Conservation (phyloP, 768 basidiomycete genomes). For the Mrakia gelida region DNA sequence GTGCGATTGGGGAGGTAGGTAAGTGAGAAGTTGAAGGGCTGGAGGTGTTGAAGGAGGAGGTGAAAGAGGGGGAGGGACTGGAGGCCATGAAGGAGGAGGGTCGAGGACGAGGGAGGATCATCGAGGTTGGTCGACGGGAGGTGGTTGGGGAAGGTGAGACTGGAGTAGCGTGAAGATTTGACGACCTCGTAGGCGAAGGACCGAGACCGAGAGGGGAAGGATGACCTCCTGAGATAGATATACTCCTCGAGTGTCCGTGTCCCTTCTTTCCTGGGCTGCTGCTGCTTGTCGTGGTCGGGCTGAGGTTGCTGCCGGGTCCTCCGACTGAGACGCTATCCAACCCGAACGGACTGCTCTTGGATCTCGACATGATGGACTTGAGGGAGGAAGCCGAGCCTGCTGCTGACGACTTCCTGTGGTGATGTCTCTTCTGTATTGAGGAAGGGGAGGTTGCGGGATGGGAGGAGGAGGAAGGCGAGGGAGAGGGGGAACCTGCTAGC, state of each 20-base stretch:
- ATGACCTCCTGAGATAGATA: constrained; percentile 11
- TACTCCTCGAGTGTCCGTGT: constrained; percentile 17
- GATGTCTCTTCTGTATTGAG: constrained; percentile 5
- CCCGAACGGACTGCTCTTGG: constrained; percentile 21
- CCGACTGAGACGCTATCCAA: background rate
- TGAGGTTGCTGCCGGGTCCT: background rate
- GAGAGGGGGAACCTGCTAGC: background rate
- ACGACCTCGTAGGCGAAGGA: background rate
- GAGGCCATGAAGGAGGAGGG: constrained; percentile 13
- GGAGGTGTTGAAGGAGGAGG: background rate
- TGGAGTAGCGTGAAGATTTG: background rate
- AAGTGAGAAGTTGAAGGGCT: background rate
- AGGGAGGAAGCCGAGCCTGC: constrained; percentile 3
- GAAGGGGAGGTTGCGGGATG: background rate
- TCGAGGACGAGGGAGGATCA: background rate
- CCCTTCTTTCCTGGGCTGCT: background rate
- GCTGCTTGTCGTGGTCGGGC: background rate
- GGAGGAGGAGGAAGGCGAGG: background rate
- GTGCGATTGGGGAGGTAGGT: background rate
- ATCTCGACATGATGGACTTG: background rate
- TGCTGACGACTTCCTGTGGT: constrained; percentile 5
- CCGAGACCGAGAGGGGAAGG: constrained; percentile 14
- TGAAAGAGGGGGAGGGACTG: constrained; percentile 1
- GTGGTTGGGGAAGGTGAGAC: background rate
- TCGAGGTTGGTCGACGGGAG: background rate